Conservation (phyloP, 805 yeast genomes). For the Saccharomycopsis guyanensis region DNA sequence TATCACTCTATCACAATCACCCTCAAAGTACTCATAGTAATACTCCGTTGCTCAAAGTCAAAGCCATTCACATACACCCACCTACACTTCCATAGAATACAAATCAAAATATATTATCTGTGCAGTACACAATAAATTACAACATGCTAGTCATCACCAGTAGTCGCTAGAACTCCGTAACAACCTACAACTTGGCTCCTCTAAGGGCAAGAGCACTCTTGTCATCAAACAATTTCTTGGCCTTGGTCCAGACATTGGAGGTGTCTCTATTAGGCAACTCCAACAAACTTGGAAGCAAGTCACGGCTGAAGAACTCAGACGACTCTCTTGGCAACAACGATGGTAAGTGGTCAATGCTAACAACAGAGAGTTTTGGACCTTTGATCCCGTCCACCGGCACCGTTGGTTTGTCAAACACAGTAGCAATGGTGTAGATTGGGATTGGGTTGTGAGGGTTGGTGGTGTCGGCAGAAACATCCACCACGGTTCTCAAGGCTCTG, state of each 20-base stretch:
- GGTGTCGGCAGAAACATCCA: conserved; percentile 97
- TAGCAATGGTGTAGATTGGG: conserved; percentile 86
- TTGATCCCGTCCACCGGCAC: conserved; percentile 68
- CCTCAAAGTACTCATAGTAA: too few species aligned
- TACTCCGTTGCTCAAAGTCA: too few species aligned
- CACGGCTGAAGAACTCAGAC: conserved; percentile 82
- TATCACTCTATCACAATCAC: too few species aligned
- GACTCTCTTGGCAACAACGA: conserved; percentile 95
- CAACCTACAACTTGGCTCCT: conserved; percentile 23
- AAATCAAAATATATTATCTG: too few species aligned
- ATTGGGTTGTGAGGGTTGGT: conserved; percentile 98
- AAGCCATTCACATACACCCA: too few species aligned
- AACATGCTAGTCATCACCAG: too few species aligned
- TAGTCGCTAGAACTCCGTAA: too few species aligned
- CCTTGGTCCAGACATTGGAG: conserved; percentile 89
- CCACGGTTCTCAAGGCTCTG: conserved; percentile 85
- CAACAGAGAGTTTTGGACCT: conserved; percentile 85
- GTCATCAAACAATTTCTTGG: conserved; percentile 73
- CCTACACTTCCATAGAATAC: too few species aligned
- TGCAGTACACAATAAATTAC: too few species aligned
- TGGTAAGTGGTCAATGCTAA: conserved; percentile 95
- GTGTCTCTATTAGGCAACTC: conserved; percentile 73
- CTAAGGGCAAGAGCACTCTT: conserved; percentile 69
- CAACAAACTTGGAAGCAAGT: conserved; percentile 82
- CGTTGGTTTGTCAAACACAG: conserved; percentile 87